Conservation (phyloP, 495 filamentous ascomycete species). For the Penicillium silybi region DNA sequence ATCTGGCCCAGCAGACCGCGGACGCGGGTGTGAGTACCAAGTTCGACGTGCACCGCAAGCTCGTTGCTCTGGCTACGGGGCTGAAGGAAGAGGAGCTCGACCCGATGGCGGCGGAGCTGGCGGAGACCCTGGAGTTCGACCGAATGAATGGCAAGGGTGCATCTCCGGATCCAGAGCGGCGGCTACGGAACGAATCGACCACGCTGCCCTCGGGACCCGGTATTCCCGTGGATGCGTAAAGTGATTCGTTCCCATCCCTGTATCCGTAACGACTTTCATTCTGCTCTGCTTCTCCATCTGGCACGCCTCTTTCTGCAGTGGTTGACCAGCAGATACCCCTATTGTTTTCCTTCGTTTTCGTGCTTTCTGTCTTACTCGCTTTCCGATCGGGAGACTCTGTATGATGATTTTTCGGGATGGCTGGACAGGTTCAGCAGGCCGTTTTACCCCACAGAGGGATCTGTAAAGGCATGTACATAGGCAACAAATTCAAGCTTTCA, state of each 20-base stretch:
- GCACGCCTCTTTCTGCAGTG: slow-evolving; percentile 5
- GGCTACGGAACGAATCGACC: slow-evolving; percentile 19
- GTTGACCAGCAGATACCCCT: slow-evolving; percentile 24
- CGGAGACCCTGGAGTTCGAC: slow-evolving; percentile 46
- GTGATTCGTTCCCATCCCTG: slow-evolving; percentile 6
- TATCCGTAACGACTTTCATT: slow-evolving; percentile 31
- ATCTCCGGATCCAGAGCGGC: slow-evolving; percentile 27
- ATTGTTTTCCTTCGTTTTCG: slow-evolving; percentile 17
- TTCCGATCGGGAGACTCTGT: background rate
- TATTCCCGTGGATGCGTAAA: slow-evolving; percentile 38
- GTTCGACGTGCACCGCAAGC: slow-evolving; percentile 48
- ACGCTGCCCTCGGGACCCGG: slow-evolving; percentile 23
- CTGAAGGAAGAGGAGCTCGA: slow-evolving; percentile 49
- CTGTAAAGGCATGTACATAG: background rate
- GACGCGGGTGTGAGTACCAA: slow-evolving; percentile 50
- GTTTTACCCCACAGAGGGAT: background rate
- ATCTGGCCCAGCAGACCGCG: slow-evolving; percentile 45
- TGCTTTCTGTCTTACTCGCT: slow-evolving; percentile 8
- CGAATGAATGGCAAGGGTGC: slow-evolving; percentile 39
- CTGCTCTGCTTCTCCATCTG: slow-evolving; percentile 29
- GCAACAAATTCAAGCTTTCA: background rate
- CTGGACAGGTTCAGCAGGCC: background rate
- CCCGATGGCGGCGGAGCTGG: slow-evolving; percentile 45
- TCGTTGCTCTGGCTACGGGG: slow-evolving; percentile 49
- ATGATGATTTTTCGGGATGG: slow-evolving; percentile 3